These are phyloP conservation scores for Lipomyces yamadae DNA, from an alignment of 805 yeast genomes.

Conservation along the genomic window DNA sequence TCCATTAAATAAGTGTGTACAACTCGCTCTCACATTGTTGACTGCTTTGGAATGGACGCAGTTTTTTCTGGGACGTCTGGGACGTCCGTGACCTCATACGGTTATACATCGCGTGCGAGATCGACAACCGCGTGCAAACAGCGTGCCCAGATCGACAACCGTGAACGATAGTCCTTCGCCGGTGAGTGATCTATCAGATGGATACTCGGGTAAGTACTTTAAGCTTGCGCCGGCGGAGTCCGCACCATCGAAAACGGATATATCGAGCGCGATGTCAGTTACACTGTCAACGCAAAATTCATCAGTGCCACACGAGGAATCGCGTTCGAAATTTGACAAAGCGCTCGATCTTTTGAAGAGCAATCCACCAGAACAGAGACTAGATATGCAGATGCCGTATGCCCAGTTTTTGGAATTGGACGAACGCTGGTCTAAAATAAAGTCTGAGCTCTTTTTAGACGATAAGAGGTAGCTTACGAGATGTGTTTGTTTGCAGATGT, in stretches of 20 bases:
- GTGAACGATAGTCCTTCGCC: background rate
- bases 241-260: background rate
- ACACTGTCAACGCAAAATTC: background rate
- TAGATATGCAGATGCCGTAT: too few species aligned
- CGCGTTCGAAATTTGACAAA: too few species aligned
- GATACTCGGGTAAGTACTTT: background rate
- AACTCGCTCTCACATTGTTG: too few species aligned
- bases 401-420: too few species aligned
- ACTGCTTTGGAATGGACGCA: background rate
- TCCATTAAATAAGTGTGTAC: too few species aligned
- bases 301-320: background rate
- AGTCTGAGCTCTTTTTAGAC: too few species aligned
- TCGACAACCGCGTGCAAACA: background rate
- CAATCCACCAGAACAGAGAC: too few species aligned
- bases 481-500: background rate
- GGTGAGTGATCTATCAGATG: background rate
- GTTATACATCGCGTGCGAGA: conserved; percentile 2
- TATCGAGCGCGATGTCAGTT: conserved; percentile 3
- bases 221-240: background rate
- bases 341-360: too few species aligned
- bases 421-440: too few species aligned
- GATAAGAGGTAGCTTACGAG: too few species aligned
- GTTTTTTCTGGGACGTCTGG: background rate
- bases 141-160: background rate
- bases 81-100: background rate